Percentiles rank a stretch among this genome's conserved stretches.
Conservation (phyloP, 768 basidiomycete species). For the Termitomyces sp. region DNA sequence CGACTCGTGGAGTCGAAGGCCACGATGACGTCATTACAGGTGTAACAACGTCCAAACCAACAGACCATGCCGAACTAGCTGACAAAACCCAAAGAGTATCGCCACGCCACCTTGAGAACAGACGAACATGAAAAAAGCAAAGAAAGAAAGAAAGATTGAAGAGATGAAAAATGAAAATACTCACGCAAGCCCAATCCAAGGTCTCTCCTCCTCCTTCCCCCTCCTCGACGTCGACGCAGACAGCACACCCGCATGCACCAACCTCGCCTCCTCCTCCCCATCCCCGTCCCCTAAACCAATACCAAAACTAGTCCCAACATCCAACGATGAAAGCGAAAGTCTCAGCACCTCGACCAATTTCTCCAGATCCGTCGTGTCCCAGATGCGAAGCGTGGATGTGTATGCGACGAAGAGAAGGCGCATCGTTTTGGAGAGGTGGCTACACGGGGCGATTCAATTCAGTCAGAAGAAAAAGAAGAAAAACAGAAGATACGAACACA, state of each 20-base stretch:
- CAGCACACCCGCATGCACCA: slow-evolving; percentile 39
- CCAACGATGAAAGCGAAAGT: slow-evolving; percentile 17
- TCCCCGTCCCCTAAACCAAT: neutral
- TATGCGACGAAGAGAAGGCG: slow-evolving; percentile 34
- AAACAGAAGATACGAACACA: neutral
- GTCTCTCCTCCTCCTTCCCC: slow-evolving; percentile 22
- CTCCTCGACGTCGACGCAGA: slow-evolving; percentile 17
- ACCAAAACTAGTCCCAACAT: neutral
- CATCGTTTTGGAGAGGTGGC: neutral
- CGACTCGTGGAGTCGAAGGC: no score
- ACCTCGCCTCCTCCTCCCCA: neutral
- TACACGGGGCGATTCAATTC: neutral
- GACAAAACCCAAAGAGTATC: no score
- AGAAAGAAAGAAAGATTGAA: neutral
- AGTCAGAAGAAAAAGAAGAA: neutral
- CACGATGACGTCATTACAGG: neutral
- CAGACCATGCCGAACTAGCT: no score
- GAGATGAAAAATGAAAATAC: slow-evolving; percentile 5
- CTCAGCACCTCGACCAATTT: slow-evolving; percentile 47
- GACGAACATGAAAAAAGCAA: no score
- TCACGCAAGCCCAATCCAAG: slow-evolving; percentile 32
- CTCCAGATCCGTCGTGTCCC: slow-evolving; percentile 56
- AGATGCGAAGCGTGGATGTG: slow-evolving; percentile 49
- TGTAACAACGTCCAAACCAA: no score
- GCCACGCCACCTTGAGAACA: no score